Base-by-base conservation (phyloP, 768 basidiomycete genomes). In the Leccinum pellstonianum region DNA sequence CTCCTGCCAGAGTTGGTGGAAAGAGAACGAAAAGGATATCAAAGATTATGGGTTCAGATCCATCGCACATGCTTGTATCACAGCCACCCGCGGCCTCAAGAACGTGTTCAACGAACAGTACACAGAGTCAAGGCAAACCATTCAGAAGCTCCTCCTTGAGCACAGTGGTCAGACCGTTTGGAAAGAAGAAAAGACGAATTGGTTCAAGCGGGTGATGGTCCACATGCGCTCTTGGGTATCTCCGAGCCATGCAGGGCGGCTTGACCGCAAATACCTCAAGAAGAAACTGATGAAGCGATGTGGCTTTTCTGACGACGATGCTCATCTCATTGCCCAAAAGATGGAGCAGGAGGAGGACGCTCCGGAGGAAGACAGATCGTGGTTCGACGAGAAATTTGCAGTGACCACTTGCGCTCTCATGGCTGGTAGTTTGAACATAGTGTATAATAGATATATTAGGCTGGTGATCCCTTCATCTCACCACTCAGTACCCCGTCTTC, bases 61-160 rank as follows among this genome's bases (percentile, higher is more conserved):
- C 12, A 57, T 66, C 21, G 77, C 73, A 3, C 73, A 77, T 31
- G 77, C 75, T 5, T 81, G 80, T 56, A 67, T 80, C 60, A 79
- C 77, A 6, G 70, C 77, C 6, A 68, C 70, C 2, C 68, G 66
- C n/a, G 70, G 66, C 6, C 66, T 61, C 59, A 61, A 3, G 31
- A 21, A 46, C 52, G 62, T 62, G 43, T 71, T 64, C 23, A 58
- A 53, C 41, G 68, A 72, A 17, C 75, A 74, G 61, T 79, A 77
- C 47, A 66, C 69, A 1, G 62, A 69, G 33, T 79, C 78, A 7
- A 74, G 49, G 57, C 54, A 47, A 47, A 61, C 65, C 27, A 59
- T 76, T 4, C 67, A 23, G 49, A 54, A 60, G 35, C 54, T 71
- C 6, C 56, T 71, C 35, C 49, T 69, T 37, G 57, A 63, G 2